A percentile compares a stretch with the other conserved stretches of the same genome.
phyloP scores from a whole-genome alignment of 805 yeast genomes.

The Candida peoriensis region DNA sequence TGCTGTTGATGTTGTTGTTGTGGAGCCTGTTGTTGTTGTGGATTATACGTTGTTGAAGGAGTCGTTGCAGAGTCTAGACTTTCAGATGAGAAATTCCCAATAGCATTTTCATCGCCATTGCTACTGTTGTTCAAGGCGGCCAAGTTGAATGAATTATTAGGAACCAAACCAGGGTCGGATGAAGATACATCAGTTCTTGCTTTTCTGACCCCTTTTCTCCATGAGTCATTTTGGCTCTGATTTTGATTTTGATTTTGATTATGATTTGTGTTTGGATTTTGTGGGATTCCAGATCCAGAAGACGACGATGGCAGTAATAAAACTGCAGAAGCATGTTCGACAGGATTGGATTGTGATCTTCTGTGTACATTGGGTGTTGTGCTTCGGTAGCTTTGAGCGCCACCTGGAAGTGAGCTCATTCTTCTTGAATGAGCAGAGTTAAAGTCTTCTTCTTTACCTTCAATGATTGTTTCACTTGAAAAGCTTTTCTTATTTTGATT shows the following conservation, averaged over 20 bases:
- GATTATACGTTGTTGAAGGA: neutral
- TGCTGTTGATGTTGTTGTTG: neutral
- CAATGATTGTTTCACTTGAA: conserved; percentile 20
- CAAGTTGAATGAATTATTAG: too few species aligned
- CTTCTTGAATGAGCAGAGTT: conserved; percentile 8
- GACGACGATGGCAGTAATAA: conserved; percentile 20
- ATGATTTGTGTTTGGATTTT: neutral
- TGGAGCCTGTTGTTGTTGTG: conserved; percentile 19
- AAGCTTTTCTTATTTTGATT: conserved; percentile 9
- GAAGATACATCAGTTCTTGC: neutral
- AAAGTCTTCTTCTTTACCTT: conserved; percentile 20
- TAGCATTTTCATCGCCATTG: too few species aligned
- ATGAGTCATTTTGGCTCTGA: conserved; percentile 1
- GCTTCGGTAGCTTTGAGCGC: conserved; percentile 6
- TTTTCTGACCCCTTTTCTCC: conserved; percentile 2
- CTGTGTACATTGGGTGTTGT: conserved; percentile 14
- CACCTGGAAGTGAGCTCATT: conserved; percentile 16
- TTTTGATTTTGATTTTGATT: conserved; percentile 1
- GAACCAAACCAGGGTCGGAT: too few species aligned
- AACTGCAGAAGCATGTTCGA: conserved; percentile 22
- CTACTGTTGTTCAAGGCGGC: too few species aligned
- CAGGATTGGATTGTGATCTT: conserved; percentile 23
- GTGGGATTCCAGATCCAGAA: too few species aligned
- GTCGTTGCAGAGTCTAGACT: too few species aligned
- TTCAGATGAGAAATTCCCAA: too few species aligned